Evolutionary conservation across 495 filamentous ascomycete genomes (phyloP).

Genomic region (Tuber magnatum): DNA sequence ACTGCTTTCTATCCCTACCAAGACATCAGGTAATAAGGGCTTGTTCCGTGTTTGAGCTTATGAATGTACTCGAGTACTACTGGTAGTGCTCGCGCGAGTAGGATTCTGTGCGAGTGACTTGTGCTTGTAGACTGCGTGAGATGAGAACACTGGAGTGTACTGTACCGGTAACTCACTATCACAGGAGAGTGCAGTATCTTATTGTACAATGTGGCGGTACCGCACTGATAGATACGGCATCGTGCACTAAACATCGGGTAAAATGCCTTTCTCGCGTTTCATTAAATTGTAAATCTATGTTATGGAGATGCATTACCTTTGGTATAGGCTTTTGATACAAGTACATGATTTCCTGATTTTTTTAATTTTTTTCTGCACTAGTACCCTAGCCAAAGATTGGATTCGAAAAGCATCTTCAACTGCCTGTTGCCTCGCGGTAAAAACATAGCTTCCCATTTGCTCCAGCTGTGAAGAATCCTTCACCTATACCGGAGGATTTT

Average conservation of each 20-base stretch:
- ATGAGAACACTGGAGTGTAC: background rate
- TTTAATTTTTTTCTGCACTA: background rate
- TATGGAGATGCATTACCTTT: background rate
- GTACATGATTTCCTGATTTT: background rate
- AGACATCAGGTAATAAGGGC: no score
- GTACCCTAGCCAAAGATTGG: background rate
- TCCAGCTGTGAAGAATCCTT: conserved; percentile 81
- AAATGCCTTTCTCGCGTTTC: background rate
- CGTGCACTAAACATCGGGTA: background rate
- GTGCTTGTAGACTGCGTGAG: background rate
- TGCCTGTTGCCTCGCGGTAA: conserved; percentile 84
- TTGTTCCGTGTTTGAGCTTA: background rate
- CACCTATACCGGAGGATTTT: conserved; percentile 60
- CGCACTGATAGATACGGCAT: background rate
- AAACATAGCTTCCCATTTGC: conserved; percentile 73
- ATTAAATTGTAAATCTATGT: background rate
- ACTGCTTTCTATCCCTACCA: no score
- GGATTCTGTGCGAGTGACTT: background rate
- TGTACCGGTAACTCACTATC: background rate
- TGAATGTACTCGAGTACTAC: no score
- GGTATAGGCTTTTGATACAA: background rate
- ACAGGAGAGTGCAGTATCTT: background rate
- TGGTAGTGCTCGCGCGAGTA: no score
- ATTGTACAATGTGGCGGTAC: background rate
- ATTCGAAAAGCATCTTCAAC: conserved; percentile 41